Conservation (phyloP, 768 basidiomycete genomes). For the Postia placenta region DNA sequence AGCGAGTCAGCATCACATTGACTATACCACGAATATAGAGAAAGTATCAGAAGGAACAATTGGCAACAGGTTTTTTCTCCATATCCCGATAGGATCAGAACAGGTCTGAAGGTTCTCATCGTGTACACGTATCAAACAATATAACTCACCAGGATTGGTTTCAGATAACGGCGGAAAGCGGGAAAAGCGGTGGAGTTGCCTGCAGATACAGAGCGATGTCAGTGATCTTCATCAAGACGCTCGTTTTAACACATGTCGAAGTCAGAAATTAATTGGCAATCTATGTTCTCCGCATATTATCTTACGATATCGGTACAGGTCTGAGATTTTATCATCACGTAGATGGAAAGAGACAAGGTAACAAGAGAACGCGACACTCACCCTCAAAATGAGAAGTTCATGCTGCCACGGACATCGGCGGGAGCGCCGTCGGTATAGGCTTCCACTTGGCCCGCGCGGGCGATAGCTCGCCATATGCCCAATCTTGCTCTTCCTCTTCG, state of each 20-base stretch:
- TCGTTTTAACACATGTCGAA: no score
- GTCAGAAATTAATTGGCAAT: slow-evolving; percentile 57
- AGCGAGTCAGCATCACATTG: background rate
- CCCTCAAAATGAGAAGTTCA: slow-evolving; percentile 2
- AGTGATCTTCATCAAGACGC: no score
- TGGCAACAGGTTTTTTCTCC: slow-evolving; percentile 58
- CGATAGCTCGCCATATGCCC: slow-evolving; percentile 49
- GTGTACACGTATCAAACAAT: slow-evolving; percentile 4
- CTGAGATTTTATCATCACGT: slow-evolving; percentile 63
- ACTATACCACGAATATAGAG: no score
- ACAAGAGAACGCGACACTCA: slow-evolving; percentile 18
- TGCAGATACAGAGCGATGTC: no score
- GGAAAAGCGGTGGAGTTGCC: no score
- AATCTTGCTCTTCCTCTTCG: slow-evolving; percentile 33
- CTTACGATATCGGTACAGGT: slow-evolving; percentile 65
- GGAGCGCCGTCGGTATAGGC: slow-evolving; percentile 19
- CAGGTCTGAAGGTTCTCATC: slow-evolving; percentile 65
- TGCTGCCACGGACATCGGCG: slow-evolving; percentile 14
- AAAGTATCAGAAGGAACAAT: slow-evolving; percentile 26
- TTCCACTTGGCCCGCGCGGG: slow-evolving; percentile 38
- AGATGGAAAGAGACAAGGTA: slow-evolving; percentile 13
- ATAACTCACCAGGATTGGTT: slow-evolving; percentile 30
- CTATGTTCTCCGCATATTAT: slow-evolving; percentile 49
- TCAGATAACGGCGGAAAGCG: no score
- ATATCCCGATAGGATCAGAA: slow-evolving; percentile 46